Percentiles rank a stretch among this genome's conserved stretches.
Conservation (phyloP, 345 rosid genomes). For the Eucalyptus erythrocorys region DNA sequence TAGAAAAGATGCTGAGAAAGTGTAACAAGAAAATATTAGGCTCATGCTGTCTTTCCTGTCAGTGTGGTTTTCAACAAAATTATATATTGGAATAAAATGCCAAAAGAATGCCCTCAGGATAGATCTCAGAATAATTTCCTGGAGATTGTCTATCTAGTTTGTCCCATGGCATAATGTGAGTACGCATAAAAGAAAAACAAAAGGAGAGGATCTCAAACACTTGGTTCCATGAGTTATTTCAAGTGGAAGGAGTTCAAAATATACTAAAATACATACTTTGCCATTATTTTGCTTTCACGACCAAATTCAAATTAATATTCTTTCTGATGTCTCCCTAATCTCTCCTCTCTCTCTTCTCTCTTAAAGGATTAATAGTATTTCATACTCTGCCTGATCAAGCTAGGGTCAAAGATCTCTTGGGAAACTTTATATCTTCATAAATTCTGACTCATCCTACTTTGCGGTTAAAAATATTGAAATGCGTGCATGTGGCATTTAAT, state of each 20-base stretch:
- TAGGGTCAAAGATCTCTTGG: not conserved
- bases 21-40: not conserved
- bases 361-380: not conserved
- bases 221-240: not conserved
- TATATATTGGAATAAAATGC: not conserved
- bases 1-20: not conserved
- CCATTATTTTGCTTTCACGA: not conserved
- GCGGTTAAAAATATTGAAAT: not conserved
- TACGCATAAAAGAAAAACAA: not conserved
- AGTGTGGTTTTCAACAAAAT: not conserved
- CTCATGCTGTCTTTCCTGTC: not conserved
- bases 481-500: not conserved
- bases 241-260: not conserved
- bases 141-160: not conserved
- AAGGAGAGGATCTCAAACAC: not conserved
- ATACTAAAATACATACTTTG: not conserved
- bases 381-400: not conserved
- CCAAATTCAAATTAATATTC: not conserved
- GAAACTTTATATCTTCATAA: not conserved
- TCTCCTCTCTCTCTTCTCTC: not conserved
- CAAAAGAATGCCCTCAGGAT: not conserved
- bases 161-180: not conserved
- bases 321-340: not conserved
- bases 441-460: not conserved
- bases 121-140: not conserved